phyloP scores from a whole-genome alignment of 106 monocot species.

The Dioscorea zingiberensis region DNA sequence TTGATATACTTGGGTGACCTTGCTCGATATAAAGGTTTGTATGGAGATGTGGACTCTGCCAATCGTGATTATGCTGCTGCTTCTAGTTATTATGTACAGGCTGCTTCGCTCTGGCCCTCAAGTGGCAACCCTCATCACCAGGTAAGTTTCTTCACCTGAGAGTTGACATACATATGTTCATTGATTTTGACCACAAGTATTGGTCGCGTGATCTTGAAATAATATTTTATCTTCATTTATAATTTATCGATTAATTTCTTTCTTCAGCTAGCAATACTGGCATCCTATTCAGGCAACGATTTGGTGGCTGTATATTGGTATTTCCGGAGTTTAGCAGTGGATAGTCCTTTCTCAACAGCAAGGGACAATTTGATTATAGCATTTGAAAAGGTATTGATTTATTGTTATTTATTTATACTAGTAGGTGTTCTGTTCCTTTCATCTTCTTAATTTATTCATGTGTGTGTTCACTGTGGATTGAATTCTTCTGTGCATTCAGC shows the following conservation, averaged over 20 bases:
- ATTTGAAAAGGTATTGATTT: constrained; percentile 78
- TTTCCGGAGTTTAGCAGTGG: constrained; percentile 90
- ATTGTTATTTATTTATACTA: not conserved
- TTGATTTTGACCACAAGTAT: not conserved
- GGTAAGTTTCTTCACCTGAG: constrained; percentile 21
- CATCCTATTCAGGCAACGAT: constrained; percentile 77
- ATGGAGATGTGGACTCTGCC: constrained; percentile 78
- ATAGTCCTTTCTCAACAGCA: constrained; percentile 81
- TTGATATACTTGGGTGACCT: constrained; percentile 96
- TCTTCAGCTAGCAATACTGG: constrained; percentile 86
- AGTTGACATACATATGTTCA: not conserved
- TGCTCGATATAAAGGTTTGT: constrained; percentile 88
- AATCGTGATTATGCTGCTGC: constrained; percentile 70
- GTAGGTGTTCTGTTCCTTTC: not conserved
- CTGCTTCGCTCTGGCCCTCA: constrained; percentile 67
- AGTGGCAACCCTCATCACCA: constrained; percentile 98
- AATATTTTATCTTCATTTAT: not conserved
- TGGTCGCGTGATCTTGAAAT: not conserved
- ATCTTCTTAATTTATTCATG: not conserved
- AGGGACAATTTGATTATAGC: constrained; percentile 93
- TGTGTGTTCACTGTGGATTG: not conserved
- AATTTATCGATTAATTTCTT: not conserved
- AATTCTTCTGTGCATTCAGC: too few species aligned
- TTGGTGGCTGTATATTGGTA: constrained; percentile 69
- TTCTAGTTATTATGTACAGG: constrained; percentile 85